Conservation (phyloP, 129 eudicot genomes). For the Chrysanthemum makinoi region DNA sequence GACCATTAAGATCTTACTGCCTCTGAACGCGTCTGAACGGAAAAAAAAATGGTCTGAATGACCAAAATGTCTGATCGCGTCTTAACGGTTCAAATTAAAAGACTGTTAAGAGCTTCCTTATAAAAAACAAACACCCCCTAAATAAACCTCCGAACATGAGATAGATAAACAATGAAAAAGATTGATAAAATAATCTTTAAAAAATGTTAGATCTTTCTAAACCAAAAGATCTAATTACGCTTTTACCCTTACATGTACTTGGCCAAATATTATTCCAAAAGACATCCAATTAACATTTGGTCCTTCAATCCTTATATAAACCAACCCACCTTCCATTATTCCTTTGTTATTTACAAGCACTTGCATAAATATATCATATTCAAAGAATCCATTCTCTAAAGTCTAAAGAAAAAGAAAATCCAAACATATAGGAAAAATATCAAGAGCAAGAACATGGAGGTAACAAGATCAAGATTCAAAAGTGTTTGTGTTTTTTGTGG, state of each 20-base stretch:
- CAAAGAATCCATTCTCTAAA: slow-evolving; percentile 10
- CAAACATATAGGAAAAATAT: slow-evolving; percentile 21
- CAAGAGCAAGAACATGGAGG: slow-evolving; percentile 34
- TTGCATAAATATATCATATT: slow-evolving; percentile 5
- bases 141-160: too few species aligned
- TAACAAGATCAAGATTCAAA: slow-evolving; percentile 51
- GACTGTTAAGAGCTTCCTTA: too few species aligned
- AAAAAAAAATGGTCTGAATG: too few species aligned
- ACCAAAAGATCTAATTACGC: neutral
- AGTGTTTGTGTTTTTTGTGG: slow-evolving; percentile 73
- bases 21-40: too few species aligned
- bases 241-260: slow-evolving; percentile 20
- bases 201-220: neutral
- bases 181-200: too few species aligned
- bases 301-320: slow-evolving; percentile 30
- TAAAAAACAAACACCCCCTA: too few species aligned
- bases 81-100: too few species aligned
- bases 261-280: slow-evolving; percentile 33
- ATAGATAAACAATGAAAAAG: too few species aligned
- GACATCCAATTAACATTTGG: slow-evolving; percentile 25
- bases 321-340: slow-evolving; percentile 28
- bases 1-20: too few species aligned
- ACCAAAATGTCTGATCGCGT: too few species aligned
- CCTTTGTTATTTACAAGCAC: slow-evolving; percentile 9
- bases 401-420: neutral